A percentile compares a stretch with the other conserved stretches of the same genome.
phyloP scores from a whole-genome alignment of 202 grass and related monocot genomes.

The Cymbopogon flexuosus region DNA sequence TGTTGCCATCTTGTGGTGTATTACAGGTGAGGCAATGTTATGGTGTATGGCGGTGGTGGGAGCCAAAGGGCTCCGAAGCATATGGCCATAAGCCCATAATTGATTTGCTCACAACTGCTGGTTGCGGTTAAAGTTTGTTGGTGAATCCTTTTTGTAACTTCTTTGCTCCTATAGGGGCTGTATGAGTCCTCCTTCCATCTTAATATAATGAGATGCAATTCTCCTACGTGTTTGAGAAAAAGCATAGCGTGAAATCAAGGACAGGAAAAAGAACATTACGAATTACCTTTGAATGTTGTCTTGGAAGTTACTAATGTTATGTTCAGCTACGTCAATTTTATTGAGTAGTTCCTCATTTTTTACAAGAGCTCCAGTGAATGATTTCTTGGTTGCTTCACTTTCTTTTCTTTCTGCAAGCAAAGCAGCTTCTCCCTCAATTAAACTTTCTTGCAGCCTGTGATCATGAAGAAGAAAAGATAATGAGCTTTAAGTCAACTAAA shows the following conservation, averaged over 20 bases:
- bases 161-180: neutral
- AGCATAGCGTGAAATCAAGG: slow-evolving; percentile 18
- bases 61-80: neutral
- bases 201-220: neutral
- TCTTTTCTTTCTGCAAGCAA: slow-evolving; percentile 60
- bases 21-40: neutral
- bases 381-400: slow-evolving; percentile 47
- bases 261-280: slow-evolving; percentile 6
- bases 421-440: slow-evolving; percentile 42
- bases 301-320: slow-evolving; percentile 40
- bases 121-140: neutral
- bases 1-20: neutral
- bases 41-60: neutral
- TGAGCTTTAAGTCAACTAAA: slow-evolving; percentile 15
- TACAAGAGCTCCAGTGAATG: slow-evolving; percentile 41
- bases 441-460: slow-evolving; percentile 51
- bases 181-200: too few species aligned
- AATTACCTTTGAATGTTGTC: slow-evolving; percentile 39
- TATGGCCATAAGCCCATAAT: neutral
- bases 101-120: neutral
- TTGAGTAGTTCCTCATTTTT: slow-evolving; percentile 47
- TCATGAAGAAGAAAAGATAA: slow-evolving; percentile 22
- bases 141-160: neutral
- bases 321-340: slow-evolving; percentile 49
- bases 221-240: neutral